Evolutionary conservation across 2,329 filamentous ascomycete species (phyloP).

Genomic region (Scedosporium minutisporum): DNA sequence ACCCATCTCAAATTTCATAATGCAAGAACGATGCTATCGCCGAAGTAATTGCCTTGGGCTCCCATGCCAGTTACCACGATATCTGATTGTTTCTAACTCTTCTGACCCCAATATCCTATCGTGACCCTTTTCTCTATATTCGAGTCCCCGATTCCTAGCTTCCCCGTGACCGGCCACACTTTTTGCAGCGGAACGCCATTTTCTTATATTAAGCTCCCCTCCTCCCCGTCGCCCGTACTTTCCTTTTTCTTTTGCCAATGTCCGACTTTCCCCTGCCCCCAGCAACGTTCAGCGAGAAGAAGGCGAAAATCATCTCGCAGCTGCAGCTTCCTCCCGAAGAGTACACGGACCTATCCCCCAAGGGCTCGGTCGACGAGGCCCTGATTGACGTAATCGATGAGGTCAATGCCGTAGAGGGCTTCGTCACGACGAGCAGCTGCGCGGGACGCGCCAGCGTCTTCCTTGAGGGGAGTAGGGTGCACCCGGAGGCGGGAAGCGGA

Average conservation of each 20-base stretch:
- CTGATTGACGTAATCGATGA: slow-evolving; percentile 69
- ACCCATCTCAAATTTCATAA: too few relatives aligned
- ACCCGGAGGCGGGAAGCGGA: neutral
- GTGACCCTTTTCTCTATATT: too few relatives aligned
- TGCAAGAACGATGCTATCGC: too few relatives aligned
- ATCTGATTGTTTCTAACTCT: too few relatives aligned
- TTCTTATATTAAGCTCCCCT: neutral
- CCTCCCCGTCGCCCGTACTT: neutral
- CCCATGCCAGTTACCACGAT: too few relatives aligned
- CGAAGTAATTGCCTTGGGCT: too few relatives aligned
- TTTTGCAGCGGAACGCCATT: neutral
- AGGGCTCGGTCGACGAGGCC: slow-evolving; percentile 73
- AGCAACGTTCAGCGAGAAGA: slow-evolving; percentile 47
- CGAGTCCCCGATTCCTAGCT: too few relatives aligned
- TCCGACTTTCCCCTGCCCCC: slow-evolving; percentile 19
- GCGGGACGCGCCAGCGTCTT: slow-evolving; percentile 82
- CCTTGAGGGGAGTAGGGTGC: slow-evolving; percentile 59
- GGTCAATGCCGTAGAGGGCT: slow-evolving; percentile 64
- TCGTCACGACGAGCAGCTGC: slow-evolving; percentile 90
- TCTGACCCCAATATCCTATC: too few relatives aligned
- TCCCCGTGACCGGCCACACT: too few relatives aligned
- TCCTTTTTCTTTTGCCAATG: neutral
- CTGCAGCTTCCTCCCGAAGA: slow-evolving; percentile 58
- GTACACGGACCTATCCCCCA: slow-evolving; percentile 79
- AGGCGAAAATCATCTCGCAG: slow-evolving; percentile 61